Percentiles rank a stretch among this genome's conserved stretches.
These are phyloP conservation scores for Nemophila menziesii DNA, from an alignment of 257 asterid genomes.

Conservation along the genomic window DNA sequence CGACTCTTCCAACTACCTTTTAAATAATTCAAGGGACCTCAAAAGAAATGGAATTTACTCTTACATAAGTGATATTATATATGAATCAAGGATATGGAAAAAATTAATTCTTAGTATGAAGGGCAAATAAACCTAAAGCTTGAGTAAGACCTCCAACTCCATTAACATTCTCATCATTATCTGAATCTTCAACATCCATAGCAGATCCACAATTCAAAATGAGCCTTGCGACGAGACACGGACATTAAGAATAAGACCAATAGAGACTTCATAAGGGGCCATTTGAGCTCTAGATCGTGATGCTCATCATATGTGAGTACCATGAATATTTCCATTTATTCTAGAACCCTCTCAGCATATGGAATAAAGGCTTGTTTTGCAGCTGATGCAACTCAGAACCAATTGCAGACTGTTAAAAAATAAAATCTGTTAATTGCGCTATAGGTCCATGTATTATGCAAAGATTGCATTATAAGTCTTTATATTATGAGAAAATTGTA, in stretches of 20 bases:
- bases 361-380: constrained; percentile 91
- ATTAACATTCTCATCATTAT: constrained; percentile 55
- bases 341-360: constrained; percentile 90
- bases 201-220: constrained; percentile 97
- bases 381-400: constrained; percentile 99
- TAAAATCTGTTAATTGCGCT: no score
- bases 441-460: no score
- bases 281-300: constrained; percentile 99
- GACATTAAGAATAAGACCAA: no score
- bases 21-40: constrained; percentile 37
- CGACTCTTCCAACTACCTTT: constrained; percentile 91
- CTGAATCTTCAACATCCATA: constrained; percentile 85
- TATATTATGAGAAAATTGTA: no score
- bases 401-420: constrained; percentile 77
- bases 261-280: no score
- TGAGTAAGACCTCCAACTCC: constrained; percentile 96
- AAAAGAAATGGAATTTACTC: constrained; percentile 1
- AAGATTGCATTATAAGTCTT: no score
- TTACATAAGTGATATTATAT: neutral
- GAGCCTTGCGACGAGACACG: no score
- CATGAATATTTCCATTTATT: constrained; percentile 87
- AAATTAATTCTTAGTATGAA: constrained; percentile 68
- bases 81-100: constrained; percentile 72
- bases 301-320: constrained; percentile 93
- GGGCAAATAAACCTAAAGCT: constrained; percentile 93